These are phyloP conservation scores for Xylariaceae sp. DNA, from an alignment of 2,329 filamentous ascomycete genomes.

Conservation along the genomic window DNA sequence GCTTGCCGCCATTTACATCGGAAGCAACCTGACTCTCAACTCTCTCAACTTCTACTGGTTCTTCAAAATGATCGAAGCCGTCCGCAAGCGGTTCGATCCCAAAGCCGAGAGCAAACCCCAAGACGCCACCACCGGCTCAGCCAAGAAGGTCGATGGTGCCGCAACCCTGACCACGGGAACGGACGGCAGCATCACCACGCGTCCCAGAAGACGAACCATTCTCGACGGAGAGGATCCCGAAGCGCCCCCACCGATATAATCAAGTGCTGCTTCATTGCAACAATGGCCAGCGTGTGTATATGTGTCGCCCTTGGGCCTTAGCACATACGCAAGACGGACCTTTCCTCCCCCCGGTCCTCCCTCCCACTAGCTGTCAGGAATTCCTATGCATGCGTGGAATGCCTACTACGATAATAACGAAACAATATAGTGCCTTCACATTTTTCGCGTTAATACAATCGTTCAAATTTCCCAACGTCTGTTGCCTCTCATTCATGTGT, in stretches of 20 bases:
- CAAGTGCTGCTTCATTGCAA: too few relatives aligned
- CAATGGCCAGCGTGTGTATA: too few relatives aligned
- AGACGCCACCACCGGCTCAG: slow-evolving; percentile 17
- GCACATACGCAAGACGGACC: not conserved
- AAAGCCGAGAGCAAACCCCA: slow-evolving; percentile 27
- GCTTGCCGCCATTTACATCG: slow-evolving; percentile 63
- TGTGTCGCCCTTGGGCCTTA: not conserved
- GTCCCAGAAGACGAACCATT: slow-evolving; percentile 27
- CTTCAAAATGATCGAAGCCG: slow-evolving; percentile 75
- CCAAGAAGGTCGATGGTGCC: slow-evolving; percentile 23
- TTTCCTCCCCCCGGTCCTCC: too few relatives aligned
- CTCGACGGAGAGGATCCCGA: slow-evolving; percentile 32
- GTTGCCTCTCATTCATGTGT: not conserved
- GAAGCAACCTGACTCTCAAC: slow-evolving; percentile 67
- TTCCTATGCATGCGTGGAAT: too few relatives aligned
- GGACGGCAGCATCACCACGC: slow-evolving; percentile 21
- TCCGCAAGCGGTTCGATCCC: slow-evolving; percentile 68
- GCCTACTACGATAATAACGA: too few relatives aligned
- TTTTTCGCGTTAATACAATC: not conserved
- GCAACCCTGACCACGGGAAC: slow-evolving; percentile 31
- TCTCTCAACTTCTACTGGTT: slow-evolving; percentile 82
- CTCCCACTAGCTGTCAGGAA: too few relatives aligned
- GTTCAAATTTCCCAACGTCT: not conserved
- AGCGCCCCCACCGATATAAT: slow-evolving; percentile 30
- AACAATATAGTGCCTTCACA: too few relatives aligned